Percentiles rank a stretch among this genome's conserved stretches.
Evolutionary conservation across 805 yeast species (phyloP).

Genomic region (Middelhovenomyces tepae): DNA sequence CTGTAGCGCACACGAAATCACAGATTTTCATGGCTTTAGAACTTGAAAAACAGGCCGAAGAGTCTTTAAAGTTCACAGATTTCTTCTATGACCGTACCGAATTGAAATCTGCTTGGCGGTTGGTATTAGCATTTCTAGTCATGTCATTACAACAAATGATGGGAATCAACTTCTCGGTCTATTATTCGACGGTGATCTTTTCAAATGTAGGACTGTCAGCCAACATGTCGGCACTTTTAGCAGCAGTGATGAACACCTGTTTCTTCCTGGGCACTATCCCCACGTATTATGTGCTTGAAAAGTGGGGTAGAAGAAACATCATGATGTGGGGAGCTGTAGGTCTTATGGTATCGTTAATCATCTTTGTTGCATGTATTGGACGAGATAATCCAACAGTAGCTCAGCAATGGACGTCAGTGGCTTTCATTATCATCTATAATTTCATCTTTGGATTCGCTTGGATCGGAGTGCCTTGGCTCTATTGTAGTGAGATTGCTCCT

Average conservation of each 20-base stretch:
- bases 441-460: constrained; percentile 27
- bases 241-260: constrained; percentile 10
- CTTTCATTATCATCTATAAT: constrained; percentile 31
- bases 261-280: constrained; percentile 8
- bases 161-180: constrained; percentile 11
- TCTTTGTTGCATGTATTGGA: constrained; percentile 10
- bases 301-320: constrained; percentile 22
- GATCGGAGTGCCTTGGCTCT: constrained; percentile 24
- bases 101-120: constrained; percentile 6
- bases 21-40: constrained; percentile 7
- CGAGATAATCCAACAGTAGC: too few species aligned
- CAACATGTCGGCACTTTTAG: constrained; percentile 6
- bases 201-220: constrained; percentile 13
- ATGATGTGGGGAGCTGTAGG: constrained; percentile 22
- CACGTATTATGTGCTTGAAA: constrained; percentile 20
- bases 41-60: constrained; percentile 8
- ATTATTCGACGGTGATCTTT: constrained; percentile 11
- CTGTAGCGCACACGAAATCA: constrained; percentile 2
- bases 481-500: constrained; percentile 25
- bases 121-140: too few species aligned
- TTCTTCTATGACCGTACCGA: constrained; percentile 10
- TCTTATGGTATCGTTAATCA: constrained; percentile 16
- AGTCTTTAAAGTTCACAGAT: constrained; percentile 14
- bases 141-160: too few species aligned
- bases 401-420: too few species aligned